Conservation (phyloP, 139 green algal species). For the Tetraselmis chui region DNA sequence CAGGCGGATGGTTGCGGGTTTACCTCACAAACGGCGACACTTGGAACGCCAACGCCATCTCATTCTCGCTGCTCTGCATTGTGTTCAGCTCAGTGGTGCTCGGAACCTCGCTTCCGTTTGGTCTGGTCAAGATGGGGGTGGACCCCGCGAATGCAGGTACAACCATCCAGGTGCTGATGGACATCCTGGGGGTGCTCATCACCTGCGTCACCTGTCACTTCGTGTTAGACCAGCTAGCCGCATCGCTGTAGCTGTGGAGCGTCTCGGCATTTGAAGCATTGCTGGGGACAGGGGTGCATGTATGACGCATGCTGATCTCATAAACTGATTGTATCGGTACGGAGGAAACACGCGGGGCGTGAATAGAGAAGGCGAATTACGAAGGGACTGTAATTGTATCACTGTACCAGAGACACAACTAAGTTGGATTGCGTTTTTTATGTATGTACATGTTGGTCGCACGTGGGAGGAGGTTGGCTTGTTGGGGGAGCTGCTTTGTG, state of each 20-base stretch:
- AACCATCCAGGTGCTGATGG: conserved; percentile 74
- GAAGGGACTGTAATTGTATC: too few relatives aligned
- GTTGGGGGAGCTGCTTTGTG: too few relatives aligned
- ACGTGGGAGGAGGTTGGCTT: too few relatives aligned
- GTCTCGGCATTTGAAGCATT: too few relatives aligned
- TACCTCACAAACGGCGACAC: conserved; percentile 65
- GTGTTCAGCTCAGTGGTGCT: conserved; percentile 68
- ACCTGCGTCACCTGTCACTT: conserved; percentile 74
- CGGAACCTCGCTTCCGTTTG: conserved; percentile 77
- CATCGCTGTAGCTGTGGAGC: background rate
- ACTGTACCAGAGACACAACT: too few relatives aligned
- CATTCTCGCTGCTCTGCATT: conserved; percentile 70
- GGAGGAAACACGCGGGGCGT: too few relatives aligned
- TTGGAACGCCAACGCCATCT: conserved; percentile 63
- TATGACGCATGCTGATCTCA: too few relatives aligned
- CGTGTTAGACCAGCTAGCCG: conserved; percentile 58
- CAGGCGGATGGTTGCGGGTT: conserved; percentile 68
- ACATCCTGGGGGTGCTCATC: conserved; percentile 74
- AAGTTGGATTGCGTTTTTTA: too few relatives aligned
- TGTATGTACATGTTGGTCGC: too few relatives aligned
- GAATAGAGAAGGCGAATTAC: too few relatives aligned
- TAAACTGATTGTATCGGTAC: too few relatives aligned
- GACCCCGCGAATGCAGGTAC: conserved; percentile 86
- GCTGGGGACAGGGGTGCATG: too few relatives aligned
- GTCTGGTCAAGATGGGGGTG: conserved; percentile 43